Conservation (phyloP, 495 filamentous ascomycete species). For the Penicillium silybi region DNA sequence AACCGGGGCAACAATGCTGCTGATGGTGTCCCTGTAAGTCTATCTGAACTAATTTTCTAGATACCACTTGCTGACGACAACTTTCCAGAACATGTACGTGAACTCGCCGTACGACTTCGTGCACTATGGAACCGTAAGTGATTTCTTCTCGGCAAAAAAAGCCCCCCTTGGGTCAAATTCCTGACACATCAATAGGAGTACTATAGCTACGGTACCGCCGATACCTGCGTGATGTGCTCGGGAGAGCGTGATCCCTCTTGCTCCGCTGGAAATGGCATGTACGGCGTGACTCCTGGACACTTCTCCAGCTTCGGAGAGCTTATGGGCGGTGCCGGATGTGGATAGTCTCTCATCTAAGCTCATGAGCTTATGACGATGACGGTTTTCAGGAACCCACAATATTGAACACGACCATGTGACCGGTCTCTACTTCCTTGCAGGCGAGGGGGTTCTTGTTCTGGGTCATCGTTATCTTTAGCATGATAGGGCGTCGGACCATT, state of each 20-base stretch:
- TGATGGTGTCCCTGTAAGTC: slow-evolving; percentile 31
- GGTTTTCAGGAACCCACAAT: not conserved
- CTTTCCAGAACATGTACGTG: slow-evolving; percentile 30
- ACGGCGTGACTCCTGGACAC: slow-evolving; percentile 26
- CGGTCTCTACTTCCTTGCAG: not conserved
- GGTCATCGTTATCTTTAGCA: not conserved
- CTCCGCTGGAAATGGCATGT: slow-evolving; percentile 31
- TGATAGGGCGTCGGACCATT: slow-evolving; percentile 1
- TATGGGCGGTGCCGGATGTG: slow-evolving; percentile 26
- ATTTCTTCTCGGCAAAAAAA: not conserved
- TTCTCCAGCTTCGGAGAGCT: slow-evolving; percentile 29
- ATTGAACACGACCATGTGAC: not conserved
- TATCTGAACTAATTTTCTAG: not conserved
- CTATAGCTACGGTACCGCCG: slow-evolving; percentile 27
- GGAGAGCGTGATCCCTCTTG: slow-evolving; percentile 29
- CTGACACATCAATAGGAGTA: slow-evolving; percentile 20
- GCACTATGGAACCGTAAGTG: slow-evolving; percentile 32
- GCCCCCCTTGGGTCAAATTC: not conserved
- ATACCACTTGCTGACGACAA: slow-evolving; percentile 2
- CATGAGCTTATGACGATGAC: not conserved
- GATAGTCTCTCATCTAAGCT: not conserved
- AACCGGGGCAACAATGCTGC: slow-evolving; percentile 27
- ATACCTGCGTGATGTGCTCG: slow-evolving; percentile 16
- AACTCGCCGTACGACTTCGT: slow-evolving; percentile 20
- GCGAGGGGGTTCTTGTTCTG: not conserved